Conservation (phyloP, 2,329 filamentous ascomycete genomes). For the Aspergillus versicolor region DNA sequence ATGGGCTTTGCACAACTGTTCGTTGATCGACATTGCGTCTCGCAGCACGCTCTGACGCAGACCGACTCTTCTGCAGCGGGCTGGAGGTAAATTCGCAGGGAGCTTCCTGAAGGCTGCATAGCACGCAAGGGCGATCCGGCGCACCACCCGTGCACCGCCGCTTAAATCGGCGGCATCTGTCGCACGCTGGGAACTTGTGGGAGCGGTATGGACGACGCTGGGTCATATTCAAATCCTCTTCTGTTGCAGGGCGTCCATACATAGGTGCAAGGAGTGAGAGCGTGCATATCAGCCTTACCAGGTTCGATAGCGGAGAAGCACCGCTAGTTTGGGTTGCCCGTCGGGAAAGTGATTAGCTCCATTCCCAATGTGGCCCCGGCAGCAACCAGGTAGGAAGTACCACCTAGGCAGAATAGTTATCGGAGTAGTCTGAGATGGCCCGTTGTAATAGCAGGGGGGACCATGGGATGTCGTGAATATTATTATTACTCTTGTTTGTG, state of each 20-base stretch:
- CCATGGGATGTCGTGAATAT: too few relatives aligned
- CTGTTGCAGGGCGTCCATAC: not conserved
- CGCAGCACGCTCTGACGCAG: not conserved
- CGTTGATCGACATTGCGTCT: not conserved
- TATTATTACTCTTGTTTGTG: too few relatives aligned
- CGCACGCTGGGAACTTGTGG: conserved; percentile 21
- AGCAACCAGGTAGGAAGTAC: too few relatives aligned
- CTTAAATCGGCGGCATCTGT: conserved; percentile 22
- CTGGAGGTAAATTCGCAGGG: conserved; percentile 13
- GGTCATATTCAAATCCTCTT: not conserved
- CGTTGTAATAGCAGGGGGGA: too few relatives aligned
- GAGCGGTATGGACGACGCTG: conserved; percentile 16
- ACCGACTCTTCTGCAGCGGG: not conserved
- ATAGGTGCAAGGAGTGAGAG: not conserved
- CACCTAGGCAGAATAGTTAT: too few relatives aligned
- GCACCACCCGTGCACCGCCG: conserved; percentile 17
- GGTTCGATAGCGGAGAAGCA: not conserved
- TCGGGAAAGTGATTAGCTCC: not conserved
- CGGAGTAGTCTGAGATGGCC: too few relatives aligned
- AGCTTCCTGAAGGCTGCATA: conserved; percentile 16
- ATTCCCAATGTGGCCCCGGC: too few relatives aligned
- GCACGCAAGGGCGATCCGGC: conserved; percentile 8
- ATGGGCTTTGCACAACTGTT: not conserved
- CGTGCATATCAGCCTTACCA: too few relatives aligned
- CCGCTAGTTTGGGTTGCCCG: not conserved